These are phyloP conservation scores for Aspergillus texensis DNA, from an alignment of 2,329 filamentous ascomycete genomes.

Conservation along the genomic window DNA sequence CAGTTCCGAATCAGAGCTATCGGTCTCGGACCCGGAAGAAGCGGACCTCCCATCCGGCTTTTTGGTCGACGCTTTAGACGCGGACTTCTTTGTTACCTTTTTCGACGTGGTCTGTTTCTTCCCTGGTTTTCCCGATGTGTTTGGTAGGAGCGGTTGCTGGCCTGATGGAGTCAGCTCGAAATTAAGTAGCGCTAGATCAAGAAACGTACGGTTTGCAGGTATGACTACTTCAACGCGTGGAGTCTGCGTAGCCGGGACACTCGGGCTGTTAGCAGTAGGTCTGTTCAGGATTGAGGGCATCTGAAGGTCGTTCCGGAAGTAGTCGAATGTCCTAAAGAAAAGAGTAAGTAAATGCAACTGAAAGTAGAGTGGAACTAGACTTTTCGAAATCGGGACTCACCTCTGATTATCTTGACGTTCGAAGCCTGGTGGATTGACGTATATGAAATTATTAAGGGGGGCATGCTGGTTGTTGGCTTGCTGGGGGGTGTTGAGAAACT, in stretches of 20 bases:
- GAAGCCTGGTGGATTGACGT: conserved; percentile 30
- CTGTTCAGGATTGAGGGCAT: conserved; percentile 24
- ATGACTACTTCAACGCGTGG: conserved; percentile 7
- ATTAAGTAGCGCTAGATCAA: not conserved
- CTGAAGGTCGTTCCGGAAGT: conserved; percentile 32
- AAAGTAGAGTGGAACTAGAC: not conserved
- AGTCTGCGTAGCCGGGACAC: not conserved
- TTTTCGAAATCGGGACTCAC: conserved; percentile 21
- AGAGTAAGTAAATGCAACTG: conserved; percentile 3
- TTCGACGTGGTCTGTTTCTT: conserved; percentile 26
- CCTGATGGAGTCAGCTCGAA: conserved; percentile 13
- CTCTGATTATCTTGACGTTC: conserved; percentile 30
- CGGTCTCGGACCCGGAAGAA: conserved; percentile 52
- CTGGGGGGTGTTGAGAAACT: conserved; percentile 37
- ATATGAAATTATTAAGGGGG: conserved; percentile 30
- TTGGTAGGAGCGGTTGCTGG: conserved; percentile 14
- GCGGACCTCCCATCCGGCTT: conserved; percentile 35
- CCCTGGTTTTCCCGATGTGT: conserved; percentile 18
- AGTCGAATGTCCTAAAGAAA: conserved; percentile 25
- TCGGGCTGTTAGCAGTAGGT: conserved; percentile 5
- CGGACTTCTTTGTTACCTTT: conserved; percentile 28
- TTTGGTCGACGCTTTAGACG: conserved; percentile 27
- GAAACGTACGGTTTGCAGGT: conserved; percentile 18
- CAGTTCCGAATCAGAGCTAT: conserved; percentile 53
- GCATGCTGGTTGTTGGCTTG: conserved; percentile 27